Conservation (phyloP, 495 filamentous ascomycete genomes). For the Ramalina peruviana region DNA sequence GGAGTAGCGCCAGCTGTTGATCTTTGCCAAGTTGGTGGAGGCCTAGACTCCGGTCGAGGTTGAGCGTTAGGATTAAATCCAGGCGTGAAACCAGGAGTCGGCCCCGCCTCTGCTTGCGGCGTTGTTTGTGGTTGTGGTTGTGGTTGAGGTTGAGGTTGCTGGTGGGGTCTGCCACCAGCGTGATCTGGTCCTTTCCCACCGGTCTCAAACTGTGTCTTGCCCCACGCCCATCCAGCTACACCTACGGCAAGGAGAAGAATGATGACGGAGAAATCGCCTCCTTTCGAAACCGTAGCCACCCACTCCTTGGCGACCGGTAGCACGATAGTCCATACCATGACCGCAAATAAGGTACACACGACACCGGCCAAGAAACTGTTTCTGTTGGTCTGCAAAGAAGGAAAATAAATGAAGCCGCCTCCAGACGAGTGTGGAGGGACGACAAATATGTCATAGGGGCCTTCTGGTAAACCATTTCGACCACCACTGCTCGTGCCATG, state of each 20-base stretch:
- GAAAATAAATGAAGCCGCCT: constrained; percentile 84
- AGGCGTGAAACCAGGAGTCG: constrained; percentile 11
- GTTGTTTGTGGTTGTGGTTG: not conserved
- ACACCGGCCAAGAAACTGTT: constrained; percentile 89
- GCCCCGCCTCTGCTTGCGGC: not conserved
- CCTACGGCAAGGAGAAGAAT: constrained; percentile 52
- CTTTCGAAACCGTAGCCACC: constrained; percentile 46
- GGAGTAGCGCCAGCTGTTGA: constrained; percentile 20
- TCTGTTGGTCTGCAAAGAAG: constrained; percentile 66
- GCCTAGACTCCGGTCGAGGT: constrained; percentile 15
- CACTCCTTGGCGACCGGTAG: constrained; percentile 55
- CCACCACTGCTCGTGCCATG: constrained; percentile 55
- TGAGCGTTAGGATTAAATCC: constrained; percentile 11
- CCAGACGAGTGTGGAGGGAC: constrained; percentile 90
- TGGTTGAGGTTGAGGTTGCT: constrained; percentile 22
- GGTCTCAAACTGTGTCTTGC: constrained; percentile 44
- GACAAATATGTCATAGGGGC: constrained; percentile 94
- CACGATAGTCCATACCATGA: constrained; percentile 54
- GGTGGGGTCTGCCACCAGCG: constrained; percentile 19
- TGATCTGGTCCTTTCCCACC: constrained; percentile 20
- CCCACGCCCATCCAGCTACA: constrained; percentile 60
- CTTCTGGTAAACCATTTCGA: constrained; percentile 51
- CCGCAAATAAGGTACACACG: constrained; percentile 49
- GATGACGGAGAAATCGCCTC: constrained; percentile 48
- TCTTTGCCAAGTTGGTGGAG: constrained; percentile 31